Percentiles rank a stretch among this genome's conserved stretches.
These are phyloP conservation scores for Setaria italica DNA, from an alignment of 202 grass and related monocot genomes.

Conservation along the genomic window DNA sequence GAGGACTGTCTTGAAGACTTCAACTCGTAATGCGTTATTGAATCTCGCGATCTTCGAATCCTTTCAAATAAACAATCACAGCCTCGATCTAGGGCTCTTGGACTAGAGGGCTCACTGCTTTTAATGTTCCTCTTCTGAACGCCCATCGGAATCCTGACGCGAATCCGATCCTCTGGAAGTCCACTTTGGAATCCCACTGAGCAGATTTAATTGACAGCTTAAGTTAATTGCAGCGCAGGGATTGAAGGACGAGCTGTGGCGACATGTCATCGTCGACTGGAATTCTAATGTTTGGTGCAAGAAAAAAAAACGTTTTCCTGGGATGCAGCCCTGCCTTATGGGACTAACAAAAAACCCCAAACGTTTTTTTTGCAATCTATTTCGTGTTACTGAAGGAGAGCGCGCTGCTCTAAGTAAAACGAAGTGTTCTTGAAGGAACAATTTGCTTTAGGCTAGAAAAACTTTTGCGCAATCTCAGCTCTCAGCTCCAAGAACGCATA, in stretches of 20 bases:
- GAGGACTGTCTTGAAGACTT: neutral
- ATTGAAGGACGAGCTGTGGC: neutral
- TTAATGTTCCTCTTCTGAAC: neutral
- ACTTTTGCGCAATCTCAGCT: neutral
- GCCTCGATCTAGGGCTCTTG: neutral
- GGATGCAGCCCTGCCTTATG: neutral
- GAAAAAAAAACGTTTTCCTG: neutral
- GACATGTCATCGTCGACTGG: neutral
- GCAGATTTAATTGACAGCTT: neutral
- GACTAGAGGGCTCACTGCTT: neutral
- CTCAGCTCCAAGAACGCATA: neutral
- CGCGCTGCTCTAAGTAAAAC: neutral
- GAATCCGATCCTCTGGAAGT: neutral
- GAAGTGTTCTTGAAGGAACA: neutral
- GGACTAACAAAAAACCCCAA: neutral
- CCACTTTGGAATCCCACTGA: constrained; percentile 32
- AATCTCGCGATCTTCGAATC: neutral
- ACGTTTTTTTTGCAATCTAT: neutral
- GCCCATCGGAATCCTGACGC: constrained; percentile 8
- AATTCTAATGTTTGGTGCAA: neutral
- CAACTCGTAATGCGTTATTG: neutral
- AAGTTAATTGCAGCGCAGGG: neutral
- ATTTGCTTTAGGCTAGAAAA: neutral
- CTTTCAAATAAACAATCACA: neutral
- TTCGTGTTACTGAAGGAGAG: neutral